Conservation (phyloP, 2,329 filamentous ascomycete genomes). For the Claviceps pusilla region DNA sequence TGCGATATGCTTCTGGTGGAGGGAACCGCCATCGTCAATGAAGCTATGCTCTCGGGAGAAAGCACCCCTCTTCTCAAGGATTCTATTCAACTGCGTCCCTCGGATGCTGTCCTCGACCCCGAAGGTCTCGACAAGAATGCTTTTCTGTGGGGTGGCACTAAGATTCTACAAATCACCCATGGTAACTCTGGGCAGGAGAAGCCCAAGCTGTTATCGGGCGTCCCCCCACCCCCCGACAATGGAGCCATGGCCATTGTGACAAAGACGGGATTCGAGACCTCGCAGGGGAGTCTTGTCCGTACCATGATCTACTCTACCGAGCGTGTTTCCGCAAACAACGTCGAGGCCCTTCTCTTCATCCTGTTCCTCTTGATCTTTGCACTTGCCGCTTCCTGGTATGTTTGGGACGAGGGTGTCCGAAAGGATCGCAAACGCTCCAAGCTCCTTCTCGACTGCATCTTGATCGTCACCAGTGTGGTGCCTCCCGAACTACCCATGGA, state of each 20-base stretch:
- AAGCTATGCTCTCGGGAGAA: conserved; percentile 97
- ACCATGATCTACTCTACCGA: conserved; percentile 99
- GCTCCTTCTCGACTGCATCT: conserved; percentile 86
- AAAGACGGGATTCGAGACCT: conserved; percentile 97
- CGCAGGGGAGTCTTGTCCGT: conserved; percentile 88
- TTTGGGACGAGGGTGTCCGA: conserved; percentile 90
- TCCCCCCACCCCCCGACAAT: conserved; percentile 76
- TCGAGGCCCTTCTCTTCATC: conserved; percentile 92
- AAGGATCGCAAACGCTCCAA: conserved; percentile 95
- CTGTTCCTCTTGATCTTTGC: conserved; percentile 93
- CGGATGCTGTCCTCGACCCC: conserved; percentile 64
- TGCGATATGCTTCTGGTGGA: conserved; percentile 95
- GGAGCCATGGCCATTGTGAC: conserved; percentile 87
- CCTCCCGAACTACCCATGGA: conserved; percentile 99
- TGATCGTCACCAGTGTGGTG: conserved; percentile 95
- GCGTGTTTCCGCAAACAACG: conserved; percentile 95
- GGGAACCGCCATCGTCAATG: conserved; percentile 93
- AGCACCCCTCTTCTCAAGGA: conserved; percentile 95
- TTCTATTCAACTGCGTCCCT: conserved; percentile 77
- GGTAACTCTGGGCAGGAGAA: conserved; percentile 63
- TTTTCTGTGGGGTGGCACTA: conserved; percentile 93
- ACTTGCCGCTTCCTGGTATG: conserved; percentile 95
- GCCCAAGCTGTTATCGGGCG: conserved; percentile 56
- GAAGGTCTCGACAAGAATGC: conserved; percentile 93
- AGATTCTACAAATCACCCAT: conserved; percentile 89